Conservation (phyloP, 2,329 filamentous ascomycete genomes). For the Aureobasidium leucospermi region DNA sequence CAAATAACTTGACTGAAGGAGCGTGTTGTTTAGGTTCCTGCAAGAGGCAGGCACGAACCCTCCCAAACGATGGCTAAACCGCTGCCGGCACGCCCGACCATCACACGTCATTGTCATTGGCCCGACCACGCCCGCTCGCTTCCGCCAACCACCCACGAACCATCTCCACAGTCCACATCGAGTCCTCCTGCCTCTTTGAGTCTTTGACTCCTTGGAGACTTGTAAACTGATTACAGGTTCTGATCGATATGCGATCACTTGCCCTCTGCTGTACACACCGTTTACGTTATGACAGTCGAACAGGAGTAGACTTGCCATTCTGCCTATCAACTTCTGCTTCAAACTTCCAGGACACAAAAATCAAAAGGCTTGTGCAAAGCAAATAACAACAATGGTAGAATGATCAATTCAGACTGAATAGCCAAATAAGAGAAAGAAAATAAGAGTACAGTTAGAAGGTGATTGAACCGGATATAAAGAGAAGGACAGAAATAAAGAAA, state of each 20-base stretch:
- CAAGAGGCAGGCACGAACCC: slow-evolving; percentile 1
- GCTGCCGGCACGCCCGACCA: neutral
- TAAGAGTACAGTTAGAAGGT: neutral
- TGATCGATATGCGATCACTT: too few species aligned
- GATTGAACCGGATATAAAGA: neutral
- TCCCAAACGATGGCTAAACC: neutral
- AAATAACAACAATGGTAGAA: too few species aligned
- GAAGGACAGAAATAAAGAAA: neutral
- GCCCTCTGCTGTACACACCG: too few species aligned
- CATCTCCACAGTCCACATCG: neutral
- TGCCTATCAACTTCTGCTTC: too few species aligned
- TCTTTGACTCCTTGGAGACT: neutral
- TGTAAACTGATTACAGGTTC: too few species aligned
- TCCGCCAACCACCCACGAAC: neutral
- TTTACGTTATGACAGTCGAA: too few species aligned
- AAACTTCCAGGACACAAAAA: too few species aligned
- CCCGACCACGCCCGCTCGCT: neutral
- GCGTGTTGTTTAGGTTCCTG: neutral
- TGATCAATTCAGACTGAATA: too few species aligned
- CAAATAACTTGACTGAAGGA: neutral
- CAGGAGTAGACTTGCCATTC: too few species aligned
- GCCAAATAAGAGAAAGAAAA: neutral
- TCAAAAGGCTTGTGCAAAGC: too few species aligned
- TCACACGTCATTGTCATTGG: neutral
- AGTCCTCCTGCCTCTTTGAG: neutral